phyloP scores from a whole-genome alignment of 345 rosid species.

The Luvunga scandens region DNA sequence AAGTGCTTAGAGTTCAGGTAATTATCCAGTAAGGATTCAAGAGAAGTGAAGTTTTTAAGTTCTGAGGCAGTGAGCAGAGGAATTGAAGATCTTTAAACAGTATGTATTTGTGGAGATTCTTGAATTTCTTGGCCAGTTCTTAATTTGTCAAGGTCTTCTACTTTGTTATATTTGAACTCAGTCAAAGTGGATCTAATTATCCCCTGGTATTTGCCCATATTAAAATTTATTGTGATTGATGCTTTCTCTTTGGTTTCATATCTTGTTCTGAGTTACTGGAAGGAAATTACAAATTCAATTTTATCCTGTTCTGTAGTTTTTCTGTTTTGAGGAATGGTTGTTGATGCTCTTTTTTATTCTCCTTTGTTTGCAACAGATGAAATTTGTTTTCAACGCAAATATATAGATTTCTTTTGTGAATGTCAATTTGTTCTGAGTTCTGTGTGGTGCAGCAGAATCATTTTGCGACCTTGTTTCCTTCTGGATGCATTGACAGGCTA shows the following conservation, averaged over 20 bases:
- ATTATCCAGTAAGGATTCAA: not conserved
- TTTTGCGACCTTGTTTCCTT: not conserved
- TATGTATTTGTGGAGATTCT: not conserved
- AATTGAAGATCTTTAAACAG: not conserved
- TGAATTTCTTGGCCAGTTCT: not conserved
- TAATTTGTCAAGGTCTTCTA: not conserved
- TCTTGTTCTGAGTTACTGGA: not conserved
- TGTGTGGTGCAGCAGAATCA: not conserved
- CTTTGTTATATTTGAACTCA: not conserved
- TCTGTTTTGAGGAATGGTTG: not conserved
- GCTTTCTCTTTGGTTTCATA: not conserved
- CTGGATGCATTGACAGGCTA: not conserved
- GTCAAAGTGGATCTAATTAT: not conserved
- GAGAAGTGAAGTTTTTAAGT: slow-evolving; percentile 1
- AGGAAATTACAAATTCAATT: too few species aligned
- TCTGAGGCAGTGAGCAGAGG: not conserved
- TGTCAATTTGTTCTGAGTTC: not conserved
- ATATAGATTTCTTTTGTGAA: not conserved
- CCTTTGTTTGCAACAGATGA: too few species aligned
- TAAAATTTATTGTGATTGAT: not conserved
- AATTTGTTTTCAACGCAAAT: not conserved
- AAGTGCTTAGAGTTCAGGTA: not conserved
- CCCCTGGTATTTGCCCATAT: not conserved
- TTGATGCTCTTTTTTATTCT: not conserved
- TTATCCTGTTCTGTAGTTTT: too few species aligned